Conservation (phyloP, 2,329 filamentous ascomycete genomes). For the Hymenoscyphus linearis region DNA sequence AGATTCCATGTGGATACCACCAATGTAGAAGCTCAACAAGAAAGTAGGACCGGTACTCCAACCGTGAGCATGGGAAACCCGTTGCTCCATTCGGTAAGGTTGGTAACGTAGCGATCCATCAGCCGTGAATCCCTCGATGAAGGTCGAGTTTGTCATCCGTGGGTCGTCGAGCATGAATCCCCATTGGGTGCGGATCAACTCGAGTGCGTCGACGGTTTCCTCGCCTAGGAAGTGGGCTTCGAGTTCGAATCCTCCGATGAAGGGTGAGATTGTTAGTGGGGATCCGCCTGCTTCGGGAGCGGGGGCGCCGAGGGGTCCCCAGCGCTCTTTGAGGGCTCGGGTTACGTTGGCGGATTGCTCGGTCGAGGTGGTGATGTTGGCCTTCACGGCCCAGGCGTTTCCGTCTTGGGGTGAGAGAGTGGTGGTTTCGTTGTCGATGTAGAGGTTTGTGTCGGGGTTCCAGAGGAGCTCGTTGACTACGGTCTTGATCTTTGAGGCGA, state of each 20-base stretch:
- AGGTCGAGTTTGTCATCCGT: constrained; percentile 35
- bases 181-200: constrained; percentile 51
- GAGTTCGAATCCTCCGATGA: constrained; percentile 42
- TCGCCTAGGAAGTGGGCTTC: constrained; percentile 41
- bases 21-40: constrained; percentile 26
- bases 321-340: constrained; percentile 16
- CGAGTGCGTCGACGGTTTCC: constrained; percentile 43
- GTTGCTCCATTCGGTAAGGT: constrained; percentile 32
- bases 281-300: constrained; percentile 40
- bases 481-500: constrained; percentile 7
- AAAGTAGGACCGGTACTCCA: constrained; percentile 33
- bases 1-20: constrained; percentile 25
- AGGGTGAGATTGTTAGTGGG: constrained; percentile 41
- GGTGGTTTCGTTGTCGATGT: constrained; percentile 50
- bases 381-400: constrained; percentile 47
- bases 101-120: constrained; percentile 34
- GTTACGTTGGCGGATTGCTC: constrained; percentile 35
- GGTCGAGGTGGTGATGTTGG: constrained; percentile 25
- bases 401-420: constrained; percentile 53
- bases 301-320: constrained; percentile 40
- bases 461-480: constrained; percentile 18
- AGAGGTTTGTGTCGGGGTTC: constrained; percentile 38
- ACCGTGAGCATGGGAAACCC: constrained; percentile 33
- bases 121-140: constrained; percentile 34
- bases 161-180: constrained; percentile 49